These are phyloP conservation scores for Chloromonas sp. DNA, from an alignment of 163 green algal species.

Conservation along the genomic window DNA sequence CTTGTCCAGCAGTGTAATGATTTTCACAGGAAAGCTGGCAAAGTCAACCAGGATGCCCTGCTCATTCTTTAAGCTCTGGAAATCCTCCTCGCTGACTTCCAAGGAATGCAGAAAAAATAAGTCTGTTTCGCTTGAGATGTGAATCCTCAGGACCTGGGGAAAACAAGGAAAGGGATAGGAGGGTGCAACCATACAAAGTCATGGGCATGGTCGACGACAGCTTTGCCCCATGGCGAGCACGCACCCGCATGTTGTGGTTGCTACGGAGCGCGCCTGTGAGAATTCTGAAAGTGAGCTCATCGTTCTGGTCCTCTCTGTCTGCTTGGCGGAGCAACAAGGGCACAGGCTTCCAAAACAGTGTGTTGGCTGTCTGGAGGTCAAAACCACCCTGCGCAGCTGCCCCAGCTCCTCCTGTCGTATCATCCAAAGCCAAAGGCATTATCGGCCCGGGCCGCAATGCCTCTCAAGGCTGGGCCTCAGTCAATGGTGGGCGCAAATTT, in stretches of 20 bases:
- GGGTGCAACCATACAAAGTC: not conserved
- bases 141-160: slow-evolving; percentile 65
- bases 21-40: slow-evolving; percentile 74
- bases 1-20: slow-evolving; percentile 78
- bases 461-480: too few relatives aligned
- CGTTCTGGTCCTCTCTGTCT: slow-evolving; percentile 58
- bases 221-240: not conserved
- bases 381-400: slow-evolving; percentile 24
- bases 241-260: slow-evolving; percentile 59
- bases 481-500: too few relatives aligned
- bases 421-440: too few relatives aligned
- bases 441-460: too few relatives aligned
- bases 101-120: slow-evolving; percentile 77
- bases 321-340: slow-evolving; percentile 49
- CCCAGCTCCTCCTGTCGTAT: too few relatives aligned
- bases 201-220: not conserved
- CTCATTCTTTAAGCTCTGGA: slow-evolving; percentile 71
- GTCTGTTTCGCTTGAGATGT: slow-evolving; percentile 68
- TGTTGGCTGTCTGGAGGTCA: slow-evolving; percentile 46
- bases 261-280: slow-evolving; percentile 49
- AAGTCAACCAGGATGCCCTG: slow-evolving; percentile 92
- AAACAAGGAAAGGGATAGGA: not conserved
- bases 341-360: slow-evolving; percentile 64
- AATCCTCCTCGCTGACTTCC: slow-evolving; percentile 87
- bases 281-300: slow-evolving; percentile 65